Evolutionary conservation across 345 rosid genomes (phyloP).

Genomic region (Citrus glauca): DNA sequence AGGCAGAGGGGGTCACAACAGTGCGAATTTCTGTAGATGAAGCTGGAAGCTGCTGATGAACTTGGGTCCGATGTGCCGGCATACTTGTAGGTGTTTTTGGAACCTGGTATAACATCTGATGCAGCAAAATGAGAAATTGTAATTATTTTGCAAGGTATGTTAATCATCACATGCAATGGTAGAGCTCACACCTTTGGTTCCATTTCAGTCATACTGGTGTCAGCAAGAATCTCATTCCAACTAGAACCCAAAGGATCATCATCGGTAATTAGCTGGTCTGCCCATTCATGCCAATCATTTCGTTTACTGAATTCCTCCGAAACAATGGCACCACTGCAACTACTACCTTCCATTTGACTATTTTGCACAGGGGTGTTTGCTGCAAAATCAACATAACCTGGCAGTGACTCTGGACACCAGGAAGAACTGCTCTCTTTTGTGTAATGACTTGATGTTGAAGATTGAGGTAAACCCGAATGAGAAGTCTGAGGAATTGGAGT

Average conservation of each 20-base stretch:
- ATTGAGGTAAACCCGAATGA: slow-evolving; percentile 28
- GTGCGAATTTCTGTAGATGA: slow-evolving; percentile 49
- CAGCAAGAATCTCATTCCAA: slow-evolving; percentile 64
- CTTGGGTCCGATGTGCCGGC: slow-evolving; percentile 40
- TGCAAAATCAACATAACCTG: slow-evolving; percentile 53
- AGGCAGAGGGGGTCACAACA: slow-evolving; percentile 41
- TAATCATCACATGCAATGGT: slow-evolving; percentile 7
- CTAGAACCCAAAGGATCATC: slow-evolving; percentile 48
- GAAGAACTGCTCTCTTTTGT: slow-evolving; percentile 45
- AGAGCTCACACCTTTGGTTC: slow-evolving; percentile 58
- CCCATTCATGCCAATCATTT: slow-evolving; percentile 82
- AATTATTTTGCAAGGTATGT: slow-evolving; percentile 2
- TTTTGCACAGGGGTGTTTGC: slow-evolving; percentile 33
- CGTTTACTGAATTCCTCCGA: slow-evolving; percentile 48
- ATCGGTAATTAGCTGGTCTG: slow-evolving; percentile 76
- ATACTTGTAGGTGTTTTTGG: slow-evolving; percentile 30
- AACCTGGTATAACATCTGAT: slow-evolving; percentile 55
- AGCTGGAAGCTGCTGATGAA: slow-evolving; percentile 45
- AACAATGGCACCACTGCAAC: slow-evolving; percentile 35
- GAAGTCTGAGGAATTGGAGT: slow-evolving; percentile 19
- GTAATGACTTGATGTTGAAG: slow-evolving; percentile 36
- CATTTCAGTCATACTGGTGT: slow-evolving; percentile 33
- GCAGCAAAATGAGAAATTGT: slow-evolving; percentile 26
- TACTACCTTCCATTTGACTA: slow-evolving; percentile 49
- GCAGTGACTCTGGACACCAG: slow-evolving; percentile 53